Conservation (phyloP, 1,139 yeast species). For the Yamadazyma triangularis region DNA sequence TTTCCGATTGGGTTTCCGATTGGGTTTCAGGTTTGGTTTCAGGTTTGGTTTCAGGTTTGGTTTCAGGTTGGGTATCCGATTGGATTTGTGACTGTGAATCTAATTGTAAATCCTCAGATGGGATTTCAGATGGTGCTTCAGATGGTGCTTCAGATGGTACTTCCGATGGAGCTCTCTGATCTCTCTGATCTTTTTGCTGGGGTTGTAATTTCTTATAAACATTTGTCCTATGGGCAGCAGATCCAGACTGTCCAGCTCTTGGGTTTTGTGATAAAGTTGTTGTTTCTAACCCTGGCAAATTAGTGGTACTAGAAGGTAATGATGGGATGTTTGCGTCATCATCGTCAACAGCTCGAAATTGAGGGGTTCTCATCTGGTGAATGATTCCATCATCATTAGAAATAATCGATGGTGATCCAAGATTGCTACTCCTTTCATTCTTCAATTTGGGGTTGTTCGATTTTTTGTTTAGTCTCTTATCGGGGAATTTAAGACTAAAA, state of each 20-base stretch:
- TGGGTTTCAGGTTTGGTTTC: too few relatives aligned
- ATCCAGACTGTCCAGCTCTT: slow-evolving; percentile 2
- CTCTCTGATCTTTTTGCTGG: too few relatives aligned
- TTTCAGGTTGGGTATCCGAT: too few relatives aligned
- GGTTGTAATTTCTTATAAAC: slow-evolving; percentile 3
- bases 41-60: too few relatives aligned
- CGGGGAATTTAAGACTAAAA: slow-evolving; percentile 10
- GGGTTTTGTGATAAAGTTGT: too few relatives aligned
- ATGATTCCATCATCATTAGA: slow-evolving; percentile 37
- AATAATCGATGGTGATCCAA: slow-evolving; percentile 30
- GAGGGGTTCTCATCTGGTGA: slow-evolving; percentile 33
- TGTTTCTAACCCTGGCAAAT: slow-evolving; percentile 5
- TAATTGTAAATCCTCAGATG: too few relatives aligned
- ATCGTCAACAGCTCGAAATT: slow-evolving; percentile 28
- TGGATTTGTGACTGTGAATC: too few relatives aligned
- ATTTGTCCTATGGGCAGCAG: slow-evolving; percentile 4
- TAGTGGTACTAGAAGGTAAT: slow-evolving; percentile 10
- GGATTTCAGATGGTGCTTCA: not conserved
- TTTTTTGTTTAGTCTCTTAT: slow-evolving; percentile 3
- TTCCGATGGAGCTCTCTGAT: too few relatives aligned
- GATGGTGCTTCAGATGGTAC: not conserved
- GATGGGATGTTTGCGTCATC: slow-evolving; percentile 16
- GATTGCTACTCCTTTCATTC: slow-evolving; percentile 6
- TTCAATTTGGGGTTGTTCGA: slow-evolving; percentile 5
- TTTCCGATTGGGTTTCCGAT: too few relatives aligned